Evolutionary conservation across 192 early-diverging fungal species (phyloP), one percentile per base, ranked within the genome.

Genomic region (Dissophora globulifera): DNA sequence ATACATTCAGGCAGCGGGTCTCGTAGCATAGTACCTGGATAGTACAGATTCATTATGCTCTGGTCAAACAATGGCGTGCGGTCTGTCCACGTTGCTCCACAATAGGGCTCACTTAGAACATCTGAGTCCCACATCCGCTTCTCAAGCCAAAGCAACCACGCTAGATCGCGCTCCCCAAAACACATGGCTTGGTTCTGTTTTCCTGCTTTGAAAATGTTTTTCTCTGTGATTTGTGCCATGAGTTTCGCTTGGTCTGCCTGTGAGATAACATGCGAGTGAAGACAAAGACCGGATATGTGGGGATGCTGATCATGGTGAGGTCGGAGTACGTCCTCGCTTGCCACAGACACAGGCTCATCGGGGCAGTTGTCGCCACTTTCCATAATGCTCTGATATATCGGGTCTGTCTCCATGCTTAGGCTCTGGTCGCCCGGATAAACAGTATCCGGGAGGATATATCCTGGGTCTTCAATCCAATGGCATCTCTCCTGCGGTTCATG

Each of bases 21-120:
- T n/a, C n/a, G n/a, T 38, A 6, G 6, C 35, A 38, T 40, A 30
- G 31, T 60, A 76, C 72, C 72, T 54, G 63, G 78, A 19, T 60
- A 51, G 56, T 85, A 85, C 5, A 83, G 50, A 50, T 85, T 85
- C 30, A 82, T 59, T 33, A 85, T 85, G 11, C 80, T 81, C 54
- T 85, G 84, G 68, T 85, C 80, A 50, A 85, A 85, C n/a, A 85
- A 46, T 5, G 84, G 84, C 22, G 31, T 8, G 1, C 84, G 48
- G 4, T 51, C 19, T 11, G 78, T 70, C 41, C 76, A 60, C 35
- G 35, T 19, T 0, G 38, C n/a, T 1, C 33, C 12, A 20, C 72
- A 76, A 16, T 43, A 62, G 10, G 58, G 62, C 27, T 76, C 63
- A 10, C 11, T 19, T 20, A 76, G n/a, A 1, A 63, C 61, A 12